Evolutionary conservation across 192 early-diverging fungal species (phyloP), one percentile per base, ranked within the genome.

Genomic region (Rhizophagus clarus): DNA sequence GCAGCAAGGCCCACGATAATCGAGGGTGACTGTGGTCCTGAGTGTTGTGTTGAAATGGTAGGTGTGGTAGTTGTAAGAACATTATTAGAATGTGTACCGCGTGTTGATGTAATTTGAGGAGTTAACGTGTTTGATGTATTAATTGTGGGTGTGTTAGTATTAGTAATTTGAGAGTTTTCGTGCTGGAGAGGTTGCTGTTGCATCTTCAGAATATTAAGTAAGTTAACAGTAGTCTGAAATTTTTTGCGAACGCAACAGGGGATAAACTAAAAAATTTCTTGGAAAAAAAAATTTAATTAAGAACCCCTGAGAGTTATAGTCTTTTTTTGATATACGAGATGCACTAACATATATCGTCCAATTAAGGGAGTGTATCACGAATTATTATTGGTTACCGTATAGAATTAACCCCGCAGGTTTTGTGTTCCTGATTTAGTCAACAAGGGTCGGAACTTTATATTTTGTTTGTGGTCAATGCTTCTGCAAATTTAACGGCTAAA

Each of bases 191-290:
- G 31, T 32, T 12, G 11, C 34, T 70, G 68, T 70, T 70, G 68
- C 64, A 67, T 67, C 64, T 67, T 67, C 14, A 31, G 28, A 12
- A 67, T 67, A 67, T 67, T 67, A 56, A 56, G 51, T 67, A 56
- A 56, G 51, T 56, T 56, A 56, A 56, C 17, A 56, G 51, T 56
- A 31, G 62, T 63, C 11, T 17, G 15, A 31, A 67, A 32, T 31
- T 31, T 66, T 70, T 31, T 70, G 68, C 31, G 68, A 70, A 70
- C 31, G 68, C 34, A 37, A 70, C 68, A 70, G 68, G 68, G 68
- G 68, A n/a, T 70, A 32, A 56, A 56, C 51, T 17, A 56, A 56
- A 56, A 56, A 56, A 56, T 22, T 22, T 56, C 20, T 56, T 56
- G 51, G 17, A 56, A 56, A 56, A 56, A 56, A 56, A 56, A 70